These are phyloP conservation scores for Abelmoschus esculentus DNA, from an alignment of 345 rosid genomes.

Conservation along the genomic window DNA sequence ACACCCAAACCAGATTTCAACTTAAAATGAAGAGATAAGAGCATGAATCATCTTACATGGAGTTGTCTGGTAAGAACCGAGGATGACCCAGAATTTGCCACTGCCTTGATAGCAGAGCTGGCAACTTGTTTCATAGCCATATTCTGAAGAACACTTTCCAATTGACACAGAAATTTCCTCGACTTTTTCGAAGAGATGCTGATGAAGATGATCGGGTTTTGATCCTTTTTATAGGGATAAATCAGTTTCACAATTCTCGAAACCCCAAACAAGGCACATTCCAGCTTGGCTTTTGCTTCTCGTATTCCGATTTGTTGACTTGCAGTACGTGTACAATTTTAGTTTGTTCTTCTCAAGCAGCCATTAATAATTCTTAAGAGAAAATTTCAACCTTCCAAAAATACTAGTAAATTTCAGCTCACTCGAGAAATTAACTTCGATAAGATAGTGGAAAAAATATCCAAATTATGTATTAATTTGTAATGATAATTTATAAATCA, in stretches of 20 bases:
- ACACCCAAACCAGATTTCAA: background rate
- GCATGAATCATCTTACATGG: slow-evolving; percentile 39
- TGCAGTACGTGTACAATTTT: background rate
- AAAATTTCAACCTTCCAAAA: too few species aligned
- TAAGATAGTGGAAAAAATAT: too few species aligned
- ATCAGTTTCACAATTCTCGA: background rate
- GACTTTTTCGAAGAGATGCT: background rate
- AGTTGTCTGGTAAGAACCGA: slow-evolving; percentile 33
- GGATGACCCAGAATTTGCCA: slow-evolving; percentile 29
- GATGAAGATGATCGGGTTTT: background rate
- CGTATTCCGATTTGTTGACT: background rate
- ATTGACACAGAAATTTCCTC: background rate
- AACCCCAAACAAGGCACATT: background rate
- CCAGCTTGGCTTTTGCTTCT: slow-evolving; percentile 2
- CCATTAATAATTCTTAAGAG: background rate
- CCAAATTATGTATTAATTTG: too few species aligned
- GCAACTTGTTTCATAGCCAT: slow-evolving; percentile 61
- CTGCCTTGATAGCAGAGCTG: slow-evolving; percentile 41
- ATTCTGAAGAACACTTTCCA: background rate
- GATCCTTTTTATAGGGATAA: background rate
- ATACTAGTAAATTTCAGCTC: too few species aligned
- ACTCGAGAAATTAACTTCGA: too few species aligned
- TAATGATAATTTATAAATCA: too few species aligned
- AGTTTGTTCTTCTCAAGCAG: background rate
- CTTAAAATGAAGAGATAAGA: background rate